phyloP scores from a whole-genome alignment of 2,329 filamentous ascomycete genomes.

The Pseudodiploospora longispora region DNA sequence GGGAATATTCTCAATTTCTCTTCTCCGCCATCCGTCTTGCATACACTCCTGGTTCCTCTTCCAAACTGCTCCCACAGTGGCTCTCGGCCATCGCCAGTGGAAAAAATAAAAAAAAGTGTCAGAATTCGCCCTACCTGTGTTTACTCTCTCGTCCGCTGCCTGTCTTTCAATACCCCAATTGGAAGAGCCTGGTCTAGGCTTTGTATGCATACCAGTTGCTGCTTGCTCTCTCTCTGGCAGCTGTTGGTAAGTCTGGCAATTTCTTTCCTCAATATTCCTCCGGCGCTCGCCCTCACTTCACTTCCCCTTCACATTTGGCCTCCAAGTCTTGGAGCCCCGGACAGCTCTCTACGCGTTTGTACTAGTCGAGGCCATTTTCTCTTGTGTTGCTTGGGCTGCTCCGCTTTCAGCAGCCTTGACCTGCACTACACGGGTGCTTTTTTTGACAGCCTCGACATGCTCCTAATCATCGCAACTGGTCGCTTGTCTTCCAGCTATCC shows the following conservation, averaged over 20 bases:
- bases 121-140: conserved; percentile 7
- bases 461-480: background rate
- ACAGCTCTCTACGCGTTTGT: too few relatives aligned
- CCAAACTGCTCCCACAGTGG: background rate
- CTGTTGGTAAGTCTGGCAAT: conserved; percentile 20
- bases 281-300: conserved; percentile 1
- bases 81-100: conserved; percentile 4
- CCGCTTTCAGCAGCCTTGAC: too few relatives aligned
- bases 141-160: conserved; percentile 5
- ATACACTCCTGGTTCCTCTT: background rate
- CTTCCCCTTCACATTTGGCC: background rate
- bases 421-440: too few relatives aligned
- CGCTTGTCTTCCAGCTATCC: background rate
- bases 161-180: conserved; percentile 10
- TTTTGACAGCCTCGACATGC: background rate
- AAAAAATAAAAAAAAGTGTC: background rate
- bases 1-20: background rate
- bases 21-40: background rate
- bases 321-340: too few relatives aligned
- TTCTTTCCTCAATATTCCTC: conserved; percentile 5
- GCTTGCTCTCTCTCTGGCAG: conserved; percentile 20
- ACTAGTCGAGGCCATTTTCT: too few relatives aligned
- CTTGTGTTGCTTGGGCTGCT: too few relatives aligned
- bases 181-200: conserved; percentile 14
- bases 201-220: conserved; percentile 33